phyloP scores from a whole-genome alignment of 1,284 basidiomycete genomes.

The Xerocomus alliaceus region DNA sequence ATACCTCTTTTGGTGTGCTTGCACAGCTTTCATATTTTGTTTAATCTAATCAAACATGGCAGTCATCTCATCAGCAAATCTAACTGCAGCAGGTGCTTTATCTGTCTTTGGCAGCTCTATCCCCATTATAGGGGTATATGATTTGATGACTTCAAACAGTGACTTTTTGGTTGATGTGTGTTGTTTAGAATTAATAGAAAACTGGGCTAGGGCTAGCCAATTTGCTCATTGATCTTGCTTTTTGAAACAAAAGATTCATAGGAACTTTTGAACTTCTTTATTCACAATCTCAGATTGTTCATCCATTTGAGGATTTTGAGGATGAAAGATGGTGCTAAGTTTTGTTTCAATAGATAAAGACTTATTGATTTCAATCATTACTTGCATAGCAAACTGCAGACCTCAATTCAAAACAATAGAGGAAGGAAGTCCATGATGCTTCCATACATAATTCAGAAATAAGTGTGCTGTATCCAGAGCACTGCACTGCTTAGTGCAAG shows the following conservation, averaged over 20 bases:
- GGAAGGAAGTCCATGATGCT: background rate
- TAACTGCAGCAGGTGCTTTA: no score
- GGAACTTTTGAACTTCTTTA: background rate
- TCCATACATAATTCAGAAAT: background rate
- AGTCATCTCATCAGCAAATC: no score
- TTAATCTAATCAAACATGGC: no score
- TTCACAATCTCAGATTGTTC: background rate
- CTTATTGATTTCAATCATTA: background rate
- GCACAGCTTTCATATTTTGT: no score
- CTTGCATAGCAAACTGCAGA: background rate
- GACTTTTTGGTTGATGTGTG: background rate
- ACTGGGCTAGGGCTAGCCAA: background rate
- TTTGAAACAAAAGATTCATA: background rate
- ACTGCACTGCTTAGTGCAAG: background rate
- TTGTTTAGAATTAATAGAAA: background rate
- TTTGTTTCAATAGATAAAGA: background rate
- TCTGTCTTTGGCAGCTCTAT: background rate
- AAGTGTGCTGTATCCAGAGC: background rate
- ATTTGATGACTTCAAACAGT: background rate
- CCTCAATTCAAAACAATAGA: background rate
- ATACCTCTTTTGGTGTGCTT: no score
- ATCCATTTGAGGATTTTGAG: background rate
- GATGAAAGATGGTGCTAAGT: background rate
- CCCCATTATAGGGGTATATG: background rate
- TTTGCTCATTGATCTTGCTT: background rate